Evolutionary conservation across 148 eudicot genomes (phyloP), one percentile per base, ranked within the genome.

Genomic region (Pharnaceum exiguum): DNA sequence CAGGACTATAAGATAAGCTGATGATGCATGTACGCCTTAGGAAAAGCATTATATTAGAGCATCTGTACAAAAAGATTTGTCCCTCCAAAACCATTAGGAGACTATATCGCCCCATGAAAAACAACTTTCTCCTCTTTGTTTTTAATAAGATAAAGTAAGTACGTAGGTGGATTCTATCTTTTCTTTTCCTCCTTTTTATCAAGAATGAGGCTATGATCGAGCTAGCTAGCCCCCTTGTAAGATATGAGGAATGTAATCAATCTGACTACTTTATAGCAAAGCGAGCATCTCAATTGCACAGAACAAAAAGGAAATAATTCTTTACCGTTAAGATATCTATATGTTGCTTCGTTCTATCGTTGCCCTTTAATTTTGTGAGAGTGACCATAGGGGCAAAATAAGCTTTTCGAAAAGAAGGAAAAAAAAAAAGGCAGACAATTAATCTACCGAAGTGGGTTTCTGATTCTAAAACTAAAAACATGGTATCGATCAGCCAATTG

Each of bases 191-290:
- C 40, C 62, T 59, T 67, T 64, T 59, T 61, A 61, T 56, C 68
- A 51, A 56, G 63, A n/a, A n/a, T n/a, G n/a, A n/a, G n/a, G n/a
- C n/a, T n/a, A n/a, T n/a, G n/a, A n/a, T n/a, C n/a, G n/a, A n/a
- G n/a, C n/a, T n/a, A n/a, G n/a, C n/a, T n/a, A n/a, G 70, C 69
- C 69, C 58, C 76, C 48, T 72, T 79, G 85, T 89, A 80, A 78
- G 77, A 78, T 72, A 74, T 69, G 71, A 74, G 75, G 67, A 74
- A 59, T 72, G 67, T 72, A 67, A 70, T 72, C 56, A 62, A 73
- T 72, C 58, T 42, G 54, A 63, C 67, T 74, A 80, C 87, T 83
- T 83, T 73, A 65, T 71, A 38, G 55, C 53, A 73, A 85, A 71
- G 84, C 83, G 75, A 73, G 86, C 83, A 82, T 77, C 85, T 71